Evolutionary conservation across 495 filamentous ascomycete genomes (phyloP), one percentile per base, ranked within the genome.

Genomic region (Cercophora newfieldiana): DNA sequence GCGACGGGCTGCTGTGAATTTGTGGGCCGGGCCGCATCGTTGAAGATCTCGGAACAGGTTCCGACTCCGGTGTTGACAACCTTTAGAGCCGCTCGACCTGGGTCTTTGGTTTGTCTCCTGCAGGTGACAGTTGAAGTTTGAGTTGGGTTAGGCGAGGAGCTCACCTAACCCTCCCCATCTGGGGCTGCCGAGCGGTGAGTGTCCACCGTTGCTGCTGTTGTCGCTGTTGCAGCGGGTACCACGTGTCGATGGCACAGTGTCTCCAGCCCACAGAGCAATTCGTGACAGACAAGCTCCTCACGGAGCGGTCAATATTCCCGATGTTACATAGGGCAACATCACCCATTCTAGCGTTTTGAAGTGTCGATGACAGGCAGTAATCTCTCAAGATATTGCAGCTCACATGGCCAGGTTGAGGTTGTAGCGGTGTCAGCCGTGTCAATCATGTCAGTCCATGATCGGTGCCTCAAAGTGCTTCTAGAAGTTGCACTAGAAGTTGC

Each of bases 381-480:
- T 44, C 18, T 44, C 37, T 2, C 3, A n/a, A n/a, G n/a, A n/a
- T n/a, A 6, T 44, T 14, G 37, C 37, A 14, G 37, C 37, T 44
- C 37, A 44, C 37, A 14, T 16, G 4, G 2, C 10, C 18, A 8
- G 10, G 18, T 8, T 14, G 37, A 44, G 37, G 10, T 2, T 6
- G 12, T 6, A 44, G 12, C 3, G 21, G 24, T 22, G 50, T 53
- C 50, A 47, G 37, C 37, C 8, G 8, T 47, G 7, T 7, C 37
- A 7, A 47, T 7, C 18, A 7, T 47, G 8, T 18, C 18, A 26
- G n/a, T 22, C 50, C 22, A 7, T 14, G 50, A 53, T 53, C 50
- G n/a, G 21, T 19, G 26, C 37, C 10, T 44, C 37, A 57, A 53
- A 28, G 26, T 28, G 2, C 54, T 57, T 63, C 65, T 59, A 67